A percentile compares a stretch with the other conserved stretches of the same genome.
Conservation (phyloP, 2,329 filamentous ascomycete species). For the Cladophialophora immunda region DNA sequence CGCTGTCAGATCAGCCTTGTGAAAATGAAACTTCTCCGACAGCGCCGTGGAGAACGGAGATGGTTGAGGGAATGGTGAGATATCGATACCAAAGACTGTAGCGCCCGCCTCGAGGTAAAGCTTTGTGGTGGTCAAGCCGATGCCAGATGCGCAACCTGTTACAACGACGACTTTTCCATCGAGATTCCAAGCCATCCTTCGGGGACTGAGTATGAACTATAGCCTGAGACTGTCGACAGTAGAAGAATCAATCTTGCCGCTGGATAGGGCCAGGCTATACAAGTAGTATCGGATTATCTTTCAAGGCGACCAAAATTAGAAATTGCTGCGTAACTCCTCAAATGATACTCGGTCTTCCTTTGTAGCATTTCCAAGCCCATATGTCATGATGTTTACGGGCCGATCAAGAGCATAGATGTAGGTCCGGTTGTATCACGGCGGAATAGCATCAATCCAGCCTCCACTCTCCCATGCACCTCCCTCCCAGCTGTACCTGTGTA, state of each 20-base stretch:
- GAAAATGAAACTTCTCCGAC: neutral
- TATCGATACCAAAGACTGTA: conserved; percentile 17
- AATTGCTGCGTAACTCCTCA: too few species aligned
- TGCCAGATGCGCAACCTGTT: conserved; percentile 9
- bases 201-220: neutral
- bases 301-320: neutral
- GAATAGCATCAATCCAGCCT: too few species aligned
- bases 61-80: neutral
- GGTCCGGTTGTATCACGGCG: too few species aligned
- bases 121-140: neutral
- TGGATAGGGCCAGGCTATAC: neutral
- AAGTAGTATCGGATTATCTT: neutral
- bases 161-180: conserved; percentile 9
- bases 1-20: conserved; percentile 12
- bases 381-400: too few species aligned
- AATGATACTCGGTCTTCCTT: too few species aligned
- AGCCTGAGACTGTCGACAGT: neutral
- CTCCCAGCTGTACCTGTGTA: too few species aligned
- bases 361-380: too few species aligned
- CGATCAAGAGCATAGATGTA: too few species aligned
- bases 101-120: neutral
- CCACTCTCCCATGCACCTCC: too few species aligned
- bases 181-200: conserved; percentile 4
- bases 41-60: neutral
- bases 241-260: neutral